Percentiles rank a stretch among this genome's conserved stretches.
Evolutionary conservation across 345 rosid genomes (phyloP).

Genomic region (Hirschfeldia incana): DNA sequence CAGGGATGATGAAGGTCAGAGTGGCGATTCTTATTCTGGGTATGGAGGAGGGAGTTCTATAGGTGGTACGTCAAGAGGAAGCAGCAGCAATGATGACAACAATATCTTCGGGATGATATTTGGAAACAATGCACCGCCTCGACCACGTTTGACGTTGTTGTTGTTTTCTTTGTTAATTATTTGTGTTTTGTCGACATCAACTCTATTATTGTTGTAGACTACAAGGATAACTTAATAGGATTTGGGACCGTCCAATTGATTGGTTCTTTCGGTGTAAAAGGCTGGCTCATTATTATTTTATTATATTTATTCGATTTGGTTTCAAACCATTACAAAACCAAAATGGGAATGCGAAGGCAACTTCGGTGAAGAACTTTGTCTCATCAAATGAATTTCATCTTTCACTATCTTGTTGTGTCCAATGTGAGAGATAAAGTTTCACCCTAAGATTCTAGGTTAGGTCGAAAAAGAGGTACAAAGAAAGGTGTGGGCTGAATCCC

Average conservation of each 20-base stretch:
- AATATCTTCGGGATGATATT: constrained; percentile 38
- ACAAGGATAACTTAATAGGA: constrained; percentile 25
- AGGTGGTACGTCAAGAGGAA: constrained; percentile 31
- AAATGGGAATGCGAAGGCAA: constrained; percentile 4
- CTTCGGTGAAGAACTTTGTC: not conserved
- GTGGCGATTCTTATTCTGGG: constrained; percentile 25
- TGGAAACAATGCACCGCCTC: constrained; percentile 32
- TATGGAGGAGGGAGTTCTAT: constrained; percentile 4
- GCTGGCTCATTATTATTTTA: constrained; percentile 11
- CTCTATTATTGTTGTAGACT: constrained; percentile 38
- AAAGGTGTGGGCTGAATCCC: no score
- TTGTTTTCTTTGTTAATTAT: constrained; percentile 26
- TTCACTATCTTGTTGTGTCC: no score
- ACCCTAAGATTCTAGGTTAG: no score
- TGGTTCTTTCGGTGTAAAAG: constrained; percentile 27
- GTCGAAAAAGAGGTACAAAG: no score
- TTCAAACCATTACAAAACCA: not conserved
- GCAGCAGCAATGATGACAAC: constrained; percentile 7
- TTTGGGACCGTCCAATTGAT: constrained; percentile 33
- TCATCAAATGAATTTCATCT: constrained; percentile 9
- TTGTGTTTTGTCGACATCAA: constrained; percentile 34
- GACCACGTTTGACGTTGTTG: constrained; percentile 25
- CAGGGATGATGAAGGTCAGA: constrained; percentile 36
- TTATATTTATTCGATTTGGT: not conserved
- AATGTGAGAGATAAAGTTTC: no score